Evolutionary conservation across 805 yeast genomes (phyloP).

Genomic region (Candida argentea): DNA sequence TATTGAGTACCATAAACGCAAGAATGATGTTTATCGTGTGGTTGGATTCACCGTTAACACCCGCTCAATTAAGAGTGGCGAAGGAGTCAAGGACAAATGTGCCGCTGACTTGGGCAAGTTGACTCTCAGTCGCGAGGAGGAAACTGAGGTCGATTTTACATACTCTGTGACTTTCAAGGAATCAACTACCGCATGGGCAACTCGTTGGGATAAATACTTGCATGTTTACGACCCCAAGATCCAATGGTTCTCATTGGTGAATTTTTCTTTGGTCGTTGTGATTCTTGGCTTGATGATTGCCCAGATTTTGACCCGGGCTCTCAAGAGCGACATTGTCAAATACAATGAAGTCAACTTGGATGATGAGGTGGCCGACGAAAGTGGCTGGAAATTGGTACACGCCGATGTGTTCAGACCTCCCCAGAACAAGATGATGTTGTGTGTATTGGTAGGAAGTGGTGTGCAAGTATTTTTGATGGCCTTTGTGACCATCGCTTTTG

Average conservation of each 20-base stretch:
- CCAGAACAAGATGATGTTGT: conserved; percentile 52
- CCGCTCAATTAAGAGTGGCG: conserved; percentile 36
- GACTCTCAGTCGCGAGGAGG: conserved; percentile 36
- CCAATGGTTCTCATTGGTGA: conserved; percentile 90
- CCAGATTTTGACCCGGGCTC: conserved; percentile 67
- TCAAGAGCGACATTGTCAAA: conserved; percentile 75
- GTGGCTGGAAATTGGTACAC: conserved; percentile 94
- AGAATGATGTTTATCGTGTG: conserved; percentile 61
- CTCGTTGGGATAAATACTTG: conserved; percentile 96
- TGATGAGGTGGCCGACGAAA: conserved; percentile 80
- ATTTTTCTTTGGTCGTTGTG: conserved; percentile 73
- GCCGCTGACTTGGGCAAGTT: conserved; percentile 29
- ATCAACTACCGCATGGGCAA: conserved; percentile 84
- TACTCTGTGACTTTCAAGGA: conserved; percentile 69
- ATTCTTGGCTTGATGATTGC: conserved; percentile 69
- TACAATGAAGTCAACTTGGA: conserved; percentile 86
- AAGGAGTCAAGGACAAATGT: conserved; percentile 18
- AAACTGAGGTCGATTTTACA: conserved; percentile 61
- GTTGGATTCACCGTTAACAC: conserved; percentile 85
- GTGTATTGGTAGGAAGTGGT: conserved; percentile 84
- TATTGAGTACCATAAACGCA: conserved; percentile 76
- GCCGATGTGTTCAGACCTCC: conserved; percentile 95
- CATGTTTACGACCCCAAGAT: conserved; percentile 87
- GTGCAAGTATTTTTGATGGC: conserved; percentile 73
- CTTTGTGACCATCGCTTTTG: conserved; percentile 63